A percentile compares a stretch with the other conserved stretches of the same genome.
Evolutionary conservation across 768 basidiomycete species (phyloP).

Genomic region (Serendipita indica): DNA sequence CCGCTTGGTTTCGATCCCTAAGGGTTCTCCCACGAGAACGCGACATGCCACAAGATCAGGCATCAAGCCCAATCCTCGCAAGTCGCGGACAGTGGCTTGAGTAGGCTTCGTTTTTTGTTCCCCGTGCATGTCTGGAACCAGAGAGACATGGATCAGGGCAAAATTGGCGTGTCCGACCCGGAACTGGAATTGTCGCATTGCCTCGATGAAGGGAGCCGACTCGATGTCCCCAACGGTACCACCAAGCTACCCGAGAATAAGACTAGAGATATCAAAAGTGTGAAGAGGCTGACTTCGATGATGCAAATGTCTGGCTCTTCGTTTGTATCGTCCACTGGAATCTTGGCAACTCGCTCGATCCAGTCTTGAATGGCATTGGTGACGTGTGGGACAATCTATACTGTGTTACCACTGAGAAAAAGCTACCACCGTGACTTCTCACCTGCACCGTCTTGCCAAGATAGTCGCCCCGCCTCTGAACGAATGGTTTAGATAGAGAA

Average conservation of each 20-base stretch:
- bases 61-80: constrained; percentile 80
- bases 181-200: constrained; percentile 99
- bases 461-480: constrained; percentile 41
- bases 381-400: constrained; percentile 84
- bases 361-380: constrained; percentile 97
- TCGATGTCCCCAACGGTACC: constrained; percentile 99
- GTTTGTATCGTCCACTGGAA: constrained; percentile 88
- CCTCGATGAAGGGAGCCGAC: constrained; percentile 94
- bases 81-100: constrained; percentile 87
- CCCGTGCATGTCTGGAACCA: constrained; percentile 97
- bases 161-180: constrained; percentile 94
- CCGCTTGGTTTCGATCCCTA: constrained; percentile 74
- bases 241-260: constrained; percentile 51
- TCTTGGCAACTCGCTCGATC: constrained; percentile 88
- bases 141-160: constrained; percentile 88
- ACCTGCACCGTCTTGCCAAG: constrained; percentile 96
- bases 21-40: constrained; percentile 58
- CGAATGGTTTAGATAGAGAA: constrained; percentile 30
- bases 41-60: constrained; percentile 94
- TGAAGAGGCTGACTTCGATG: constrained; percentile 53
- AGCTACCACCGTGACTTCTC: constrained; percentile 14
- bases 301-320: constrained; percentile 94
- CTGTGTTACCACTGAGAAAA: background rate
- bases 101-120: constrained; percentile 99
- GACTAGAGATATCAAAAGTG: background rate